These are phyloP conservation scores for Dactylonectria macrodidyma DNA, from an alignment of 2,329 filamentous ascomycete species.

Conservation along the genomic window DNA sequence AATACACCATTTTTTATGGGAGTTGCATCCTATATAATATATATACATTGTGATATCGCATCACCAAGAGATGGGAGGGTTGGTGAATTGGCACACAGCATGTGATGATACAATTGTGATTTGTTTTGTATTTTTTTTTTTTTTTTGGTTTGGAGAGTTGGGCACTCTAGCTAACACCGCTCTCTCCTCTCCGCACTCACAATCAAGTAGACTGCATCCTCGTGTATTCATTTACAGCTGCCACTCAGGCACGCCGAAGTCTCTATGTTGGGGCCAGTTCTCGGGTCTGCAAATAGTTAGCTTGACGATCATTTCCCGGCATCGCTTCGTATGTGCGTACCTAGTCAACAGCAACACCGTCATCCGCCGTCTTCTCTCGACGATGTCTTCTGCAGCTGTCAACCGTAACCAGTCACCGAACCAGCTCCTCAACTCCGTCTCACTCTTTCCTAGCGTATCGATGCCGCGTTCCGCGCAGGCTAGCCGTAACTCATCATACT, in stretches of 20 bases:
- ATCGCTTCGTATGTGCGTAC: slow-evolving; percentile 52
- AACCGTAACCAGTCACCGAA: slow-evolving; percentile 65
- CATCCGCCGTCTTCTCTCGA: slow-evolving; percentile 57
- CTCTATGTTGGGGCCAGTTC: slow-evolving; percentile 57
- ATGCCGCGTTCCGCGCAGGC: slow-evolving; percentile 81
- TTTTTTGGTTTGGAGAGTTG: neutral
- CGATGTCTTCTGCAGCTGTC: slow-evolving; percentile 56
- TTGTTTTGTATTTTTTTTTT: no score
- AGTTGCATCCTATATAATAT: slow-evolving; percentile 9
- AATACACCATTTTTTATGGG: neutral
- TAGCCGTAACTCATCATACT: slow-evolving; percentile 75
- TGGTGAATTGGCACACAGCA: slow-evolving; percentile 3
- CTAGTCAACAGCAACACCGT: slow-evolving; percentile 59
- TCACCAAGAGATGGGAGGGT: slow-evolving; percentile 19
- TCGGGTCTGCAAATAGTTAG: slow-evolving; percentile 51
- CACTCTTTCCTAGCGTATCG: slow-evolving; percentile 68
- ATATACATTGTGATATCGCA: slow-evolving; percentile 23
- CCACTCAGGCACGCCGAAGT: slow-evolving; percentile 61
- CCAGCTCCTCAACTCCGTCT: slow-evolving; percentile 66
- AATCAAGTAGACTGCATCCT: slow-evolving; percentile 1
- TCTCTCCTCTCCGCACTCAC: neutral
- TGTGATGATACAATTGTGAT: slow-evolving; percentile 8
- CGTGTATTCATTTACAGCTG: slow-evolving; percentile 48
- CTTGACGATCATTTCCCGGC: neutral
- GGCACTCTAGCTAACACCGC: neutral